Evolutionary conservation across 2,329 filamentous ascomycete genomes (phyloP).

Genomic region (Corniculantispora saksenae): DNA sequence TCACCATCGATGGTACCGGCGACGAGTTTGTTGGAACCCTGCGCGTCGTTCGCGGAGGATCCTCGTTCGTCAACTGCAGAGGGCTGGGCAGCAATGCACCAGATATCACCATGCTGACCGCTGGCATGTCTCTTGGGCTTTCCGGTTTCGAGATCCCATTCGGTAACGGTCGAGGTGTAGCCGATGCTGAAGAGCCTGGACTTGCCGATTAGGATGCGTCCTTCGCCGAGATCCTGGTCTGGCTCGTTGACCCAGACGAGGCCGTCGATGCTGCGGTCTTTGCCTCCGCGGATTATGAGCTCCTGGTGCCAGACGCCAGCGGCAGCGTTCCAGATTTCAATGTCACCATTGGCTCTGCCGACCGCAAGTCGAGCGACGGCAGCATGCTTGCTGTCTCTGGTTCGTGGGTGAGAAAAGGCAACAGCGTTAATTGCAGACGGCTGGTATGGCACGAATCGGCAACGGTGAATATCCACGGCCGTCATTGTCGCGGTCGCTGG

Average conservation of each 20-base stretch:
- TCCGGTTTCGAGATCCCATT: constrained; percentile 87
- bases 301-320: constrained; percentile 88
- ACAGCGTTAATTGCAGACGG: constrained; percentile 91
- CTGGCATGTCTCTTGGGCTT: constrained; percentile 78
- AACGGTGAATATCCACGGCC: constrained; percentile 92
- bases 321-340: constrained; percentile 95
- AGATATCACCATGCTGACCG: constrained; percentile 93
- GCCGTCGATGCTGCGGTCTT: constrained; percentile 84
- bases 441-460: constrained; percentile 91
- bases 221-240: constrained; percentile 66
- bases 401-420: constrained; percentile 79
- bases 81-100: constrained; percentile 91
- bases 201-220: constrained; percentile 65
- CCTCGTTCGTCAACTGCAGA: constrained; percentile 38
- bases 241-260: constrained; percentile 89
- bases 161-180: constrained; percentile 86
- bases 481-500: constrained; percentile 19
- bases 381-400: constrained; percentile 49
- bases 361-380: constrained; percentile 75
- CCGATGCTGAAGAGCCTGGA: constrained; percentile 94
- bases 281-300: constrained; percentile 77
- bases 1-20: constrained; percentile 90
- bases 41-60: constrained; percentile 32
- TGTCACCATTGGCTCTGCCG: constrained; percentile 90
- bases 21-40: constrained; percentile 64